These are phyloP conservation scores for Rugosomyces carneus DNA, from an alignment of 1,284 basidiomycete species.

Conservation along the genomic window DNA sequence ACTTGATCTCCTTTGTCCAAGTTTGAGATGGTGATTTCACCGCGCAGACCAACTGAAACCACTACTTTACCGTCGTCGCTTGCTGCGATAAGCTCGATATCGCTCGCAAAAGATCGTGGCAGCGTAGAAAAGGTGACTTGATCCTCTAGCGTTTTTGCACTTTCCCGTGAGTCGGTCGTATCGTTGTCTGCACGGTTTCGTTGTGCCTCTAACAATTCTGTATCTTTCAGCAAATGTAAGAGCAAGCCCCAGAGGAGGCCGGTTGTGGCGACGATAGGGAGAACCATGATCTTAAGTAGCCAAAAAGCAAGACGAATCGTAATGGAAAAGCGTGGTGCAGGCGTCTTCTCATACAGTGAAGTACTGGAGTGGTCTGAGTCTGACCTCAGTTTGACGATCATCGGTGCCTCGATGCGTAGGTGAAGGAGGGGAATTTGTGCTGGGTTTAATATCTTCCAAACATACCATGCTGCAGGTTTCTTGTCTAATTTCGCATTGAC, in stretches of 20 bases:
- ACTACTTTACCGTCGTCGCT: slow-evolving; percentile 61
- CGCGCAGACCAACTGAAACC: slow-evolving; percentile 71
- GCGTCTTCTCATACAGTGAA: slow-evolving; percentile 23
- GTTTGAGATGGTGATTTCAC: slow-evolving; percentile 69
- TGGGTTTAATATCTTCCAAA: slow-evolving; percentile 85
- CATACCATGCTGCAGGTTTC: slow-evolving; percentile 48
- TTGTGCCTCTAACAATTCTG: slow-evolving; percentile 86
- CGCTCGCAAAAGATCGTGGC: slow-evolving; percentile 70
- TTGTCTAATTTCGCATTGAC: slow-evolving; percentile 23
- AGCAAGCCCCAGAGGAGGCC: slow-evolving; percentile 72
- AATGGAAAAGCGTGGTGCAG: slow-evolving; percentile 38
- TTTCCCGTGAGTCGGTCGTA: slow-evolving; percentile 24
- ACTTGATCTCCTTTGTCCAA: slow-evolving; percentile 35
- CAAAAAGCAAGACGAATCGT: slow-evolving; percentile 57
- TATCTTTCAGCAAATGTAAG: slow-evolving; percentile 88
- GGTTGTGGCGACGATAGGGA: slow-evolving; percentile 82
- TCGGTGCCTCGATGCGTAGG: slow-evolving; percentile 75
- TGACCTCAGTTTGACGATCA: slow-evolving; percentile 63
- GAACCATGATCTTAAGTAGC: slow-evolving; percentile 75
- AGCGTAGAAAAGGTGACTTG: slow-evolving; percentile 61
- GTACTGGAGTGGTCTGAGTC: slow-evolving; percentile 21
- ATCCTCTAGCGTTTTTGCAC: slow-evolving; percentile 36
- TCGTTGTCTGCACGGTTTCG: slow-evolving; percentile 50
- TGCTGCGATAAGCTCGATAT: slow-evolving; percentile 75
- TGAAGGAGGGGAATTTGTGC: slow-evolving; percentile 65